phyloP scores from a whole-genome alignment of 108 stramenopile species.

The Epithemia pelagica region DNA sequence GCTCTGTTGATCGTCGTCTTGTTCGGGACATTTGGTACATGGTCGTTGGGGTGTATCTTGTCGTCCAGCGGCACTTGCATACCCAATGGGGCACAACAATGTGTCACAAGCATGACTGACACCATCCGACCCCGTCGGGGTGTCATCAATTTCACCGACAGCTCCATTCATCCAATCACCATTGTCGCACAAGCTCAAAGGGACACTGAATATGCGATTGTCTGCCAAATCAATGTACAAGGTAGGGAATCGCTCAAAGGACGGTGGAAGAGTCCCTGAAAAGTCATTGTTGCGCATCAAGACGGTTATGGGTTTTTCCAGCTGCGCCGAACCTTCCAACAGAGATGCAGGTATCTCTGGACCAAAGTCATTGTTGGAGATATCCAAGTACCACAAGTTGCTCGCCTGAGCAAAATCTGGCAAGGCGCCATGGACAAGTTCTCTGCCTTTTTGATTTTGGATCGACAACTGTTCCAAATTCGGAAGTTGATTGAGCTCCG shows the following conservation, averaged over 20 bases:
- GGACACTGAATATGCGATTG: slow-evolving; percentile 20
- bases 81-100: slow-evolving; percentile 49
- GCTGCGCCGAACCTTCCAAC: not conserved
- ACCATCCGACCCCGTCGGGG: slow-evolving; percentile 10
- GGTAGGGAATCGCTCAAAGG: slow-evolving; percentile 28
- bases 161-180: slow-evolving; percentile 34
- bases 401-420: slow-evolving; percentile 7
- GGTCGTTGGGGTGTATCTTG: not conserved
- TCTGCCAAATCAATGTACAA: slow-evolving; percentile 20
- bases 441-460: not conserved
- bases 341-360: not conserved
- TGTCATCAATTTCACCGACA: slow-evolving; percentile 26
- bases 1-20: not conserved
- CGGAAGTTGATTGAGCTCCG: slow-evolving; percentile 14
- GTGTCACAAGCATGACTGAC: slow-evolving; percentile 27
- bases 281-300: slow-evolving; percentile 38
- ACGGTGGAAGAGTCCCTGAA: slow-evolving; percentile 38
- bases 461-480: slow-evolving; percentile 3
- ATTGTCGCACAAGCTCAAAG: slow-evolving; percentile 26
- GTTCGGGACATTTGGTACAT: not conserved
- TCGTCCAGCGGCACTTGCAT: slow-evolving; percentile 13
- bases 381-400: slow-evolving; percentile 10
- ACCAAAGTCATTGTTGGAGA: slow-evolving; percentile 4
- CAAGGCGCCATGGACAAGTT: not conserved
- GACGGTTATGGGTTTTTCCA: not conserved